Conservation (phyloP, 805 yeast species). For the Diddensiella transvaalensis region DNA sequence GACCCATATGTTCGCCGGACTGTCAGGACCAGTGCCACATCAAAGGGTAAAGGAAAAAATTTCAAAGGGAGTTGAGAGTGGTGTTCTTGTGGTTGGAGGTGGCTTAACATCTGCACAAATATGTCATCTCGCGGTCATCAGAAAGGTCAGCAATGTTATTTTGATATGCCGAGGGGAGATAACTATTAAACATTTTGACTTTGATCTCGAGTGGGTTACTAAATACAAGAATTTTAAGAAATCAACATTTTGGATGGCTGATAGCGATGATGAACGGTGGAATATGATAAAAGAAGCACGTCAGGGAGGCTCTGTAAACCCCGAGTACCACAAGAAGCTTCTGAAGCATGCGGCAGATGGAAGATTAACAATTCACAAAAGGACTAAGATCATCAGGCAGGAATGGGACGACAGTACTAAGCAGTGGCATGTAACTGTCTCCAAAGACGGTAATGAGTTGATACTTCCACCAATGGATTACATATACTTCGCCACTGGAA, state of each 20-base stretch:
- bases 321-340: constrained; percentile 39
- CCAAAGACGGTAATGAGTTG: constrained; percentile 7
- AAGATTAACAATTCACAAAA: constrained; percentile 31
- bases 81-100: constrained; percentile 40
- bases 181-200: constrained; percentile 46
- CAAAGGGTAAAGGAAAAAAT: constrained; percentile 2
- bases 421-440: constrained; percentile 21
- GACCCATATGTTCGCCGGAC: constrained; percentile 11
- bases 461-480: constrained; percentile 31
- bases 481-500: constrained; percentile 44
- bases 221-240: constrained; percentile 45
- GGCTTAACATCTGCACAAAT: constrained; percentile 47
- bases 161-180: constrained; percentile 38
- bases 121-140: constrained; percentile 37
- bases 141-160: constrained; percentile 33
- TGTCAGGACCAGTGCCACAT: constrained; percentile 11
- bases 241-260: constrained; percentile 42
- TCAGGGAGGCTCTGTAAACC: constrained; percentile 46
- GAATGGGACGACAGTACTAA: not conserved
- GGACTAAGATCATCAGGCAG: constrained; percentile 19
- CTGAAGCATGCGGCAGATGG: constrained; percentile 35
- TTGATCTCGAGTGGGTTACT: constrained; percentile 49
- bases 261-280: constrained; percentile 41
- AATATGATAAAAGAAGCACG: constrained; percentile 42
- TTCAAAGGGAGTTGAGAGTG: not conserved